These are phyloP conservation scores for Phytophthora rubi DNA, from an alignment of 352 stramenopile species.

Conservation along the genomic window DNA sequence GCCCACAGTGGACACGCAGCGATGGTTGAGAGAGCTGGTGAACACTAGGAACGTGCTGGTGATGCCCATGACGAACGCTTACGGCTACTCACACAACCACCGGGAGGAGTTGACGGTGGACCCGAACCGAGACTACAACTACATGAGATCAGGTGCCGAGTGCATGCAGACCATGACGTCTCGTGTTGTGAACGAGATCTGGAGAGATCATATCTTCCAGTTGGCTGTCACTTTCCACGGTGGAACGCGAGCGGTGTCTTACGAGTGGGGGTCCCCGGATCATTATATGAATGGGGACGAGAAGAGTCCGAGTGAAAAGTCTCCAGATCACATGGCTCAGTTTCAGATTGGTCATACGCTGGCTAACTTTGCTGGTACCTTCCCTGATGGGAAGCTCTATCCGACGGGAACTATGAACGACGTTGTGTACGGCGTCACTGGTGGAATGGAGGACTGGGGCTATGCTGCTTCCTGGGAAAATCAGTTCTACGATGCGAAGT, in stretches of 20 bases:
- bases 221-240: slow-evolving; percentile 98
- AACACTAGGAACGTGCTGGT: slow-evolving; percentile 85
- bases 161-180: slow-evolving; percentile 98
- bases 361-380: slow-evolving; percentile 72
- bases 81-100: slow-evolving; percentile 89
- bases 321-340: slow-evolving; percentile 80
- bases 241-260: slow-evolving; percentile 96
- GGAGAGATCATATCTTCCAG: slow-evolving; percentile 97
- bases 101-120: slow-evolving; percentile 92
- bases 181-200: slow-evolving; percentile 97
- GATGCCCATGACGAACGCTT: slow-evolving; percentile 95
- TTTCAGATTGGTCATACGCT: slow-evolving; percentile 66
- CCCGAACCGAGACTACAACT: slow-evolving; percentile 99
- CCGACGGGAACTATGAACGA: slow-evolving; percentile 94
- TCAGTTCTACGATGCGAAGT: slow-evolving; percentile 34
- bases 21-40: slow-evolving; percentile 83
- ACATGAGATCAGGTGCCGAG: slow-evolving; percentile 80
- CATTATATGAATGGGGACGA: slow-evolving; percentile 68
- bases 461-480: slow-evolving; percentile 94
- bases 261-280: slow-evolving; percentile 97
- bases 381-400: slow-evolving; percentile 77
- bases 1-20: slow-evolving; percentile 54
- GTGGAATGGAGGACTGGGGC: slow-evolving; percentile 98
- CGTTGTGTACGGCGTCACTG: slow-evolving; percentile 96
- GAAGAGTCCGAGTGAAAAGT: slow-evolving; percentile 70